Base-by-base conservation (phyloP, 345 rosid genomes). In the Geranium brycei region DNA sequence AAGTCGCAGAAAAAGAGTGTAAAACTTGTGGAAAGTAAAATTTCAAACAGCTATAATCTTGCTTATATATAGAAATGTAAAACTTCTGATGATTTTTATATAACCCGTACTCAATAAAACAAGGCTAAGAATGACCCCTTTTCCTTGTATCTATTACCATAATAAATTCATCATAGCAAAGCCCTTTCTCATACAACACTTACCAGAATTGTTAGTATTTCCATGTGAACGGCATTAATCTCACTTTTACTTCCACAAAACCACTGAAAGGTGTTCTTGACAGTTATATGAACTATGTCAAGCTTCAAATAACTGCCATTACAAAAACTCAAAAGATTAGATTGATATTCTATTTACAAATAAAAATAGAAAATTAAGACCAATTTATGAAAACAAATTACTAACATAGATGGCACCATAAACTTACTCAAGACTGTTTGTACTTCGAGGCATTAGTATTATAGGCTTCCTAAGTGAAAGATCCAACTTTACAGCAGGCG, bases 261-360 rank as follows among this genome's bases (percentile, higher is more conserved):
- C 99, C 99, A 90, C 67, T 86, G 85, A 68, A 88, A 93, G 69
- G 84, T 85, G 73, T 90, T 93, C 67, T 66, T 73, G 57, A 93
- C 84, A n/a, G 99, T 88, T 71, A 93, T 88, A 77, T 88, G 96
- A 63, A 93, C 96, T 57, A 93, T 87, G 79, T 93, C 99, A 62
- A 93, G 96, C 82, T 90, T 87, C 88, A 93, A 69, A 75, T 82
- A 93, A 81, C 99, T 47, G 53, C 11, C 53, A 47, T 47, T 47
- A 8, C 53, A 47, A 47, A 8, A 47, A 47, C 53, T 6, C 53
- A 47, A 47, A 47, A 10, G 11, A 6, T 47, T 3, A 47, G 53
- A 38, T 3, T 0, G 8, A 17, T 15, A 47, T 47, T 13, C 14
- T 13, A 47, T 11, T 8, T 3, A 47, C 13, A 47, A 47, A 47